Percentiles rank a stretch among this genome's conserved stretches.
These are phyloP conservation scores for Apostasia shenzhenica DNA, from an alignment of 106 monocot species.

Conservation along the genomic window DNA sequence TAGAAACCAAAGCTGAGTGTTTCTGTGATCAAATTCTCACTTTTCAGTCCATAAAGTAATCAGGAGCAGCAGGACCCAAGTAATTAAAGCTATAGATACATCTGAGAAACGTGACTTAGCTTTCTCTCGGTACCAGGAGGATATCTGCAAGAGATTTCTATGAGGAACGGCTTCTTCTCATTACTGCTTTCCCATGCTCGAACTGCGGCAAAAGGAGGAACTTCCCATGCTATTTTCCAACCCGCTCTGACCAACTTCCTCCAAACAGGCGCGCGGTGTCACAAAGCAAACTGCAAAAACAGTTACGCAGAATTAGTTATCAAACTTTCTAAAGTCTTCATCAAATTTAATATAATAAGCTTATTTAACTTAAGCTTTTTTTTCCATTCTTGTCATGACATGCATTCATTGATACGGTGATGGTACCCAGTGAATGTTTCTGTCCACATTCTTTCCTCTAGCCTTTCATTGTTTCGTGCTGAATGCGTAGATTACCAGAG, in stretches of 20 bases:
- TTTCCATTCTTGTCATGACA: constrained; percentile 49
- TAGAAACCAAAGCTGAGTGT: too few relatives aligned
- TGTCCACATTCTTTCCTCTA: constrained; percentile 30
- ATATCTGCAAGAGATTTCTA: constrained; percentile 51
- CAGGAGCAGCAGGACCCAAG: constrained; percentile 27
- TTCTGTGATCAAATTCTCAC: constrained; percentile 9
- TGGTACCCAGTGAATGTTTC: constrained; percentile 76
- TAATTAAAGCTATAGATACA: constrained; percentile 44
- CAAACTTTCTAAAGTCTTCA: neutral
- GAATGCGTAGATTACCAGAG: constrained; percentile 88
- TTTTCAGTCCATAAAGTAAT: constrained; percentile 52
- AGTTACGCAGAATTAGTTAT: neutral
- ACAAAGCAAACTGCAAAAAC: constrained; percentile 22
- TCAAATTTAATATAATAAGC: too few relatives aligned
- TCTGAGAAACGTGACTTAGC: constrained; percentile 51
- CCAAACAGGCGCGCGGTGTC: constrained; percentile 85
- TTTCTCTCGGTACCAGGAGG: constrained; percentile 75
- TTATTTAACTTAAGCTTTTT: too few relatives aligned
- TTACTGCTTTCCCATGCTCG: constrained; percentile 60
- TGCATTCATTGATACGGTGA: constrained; percentile 79
- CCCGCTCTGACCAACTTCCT: constrained; percentile 72
- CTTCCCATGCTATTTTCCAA: constrained; percentile 87
- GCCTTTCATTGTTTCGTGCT: constrained; percentile 39
- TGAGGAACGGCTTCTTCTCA: constrained; percentile 50
- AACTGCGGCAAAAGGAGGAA: constrained; percentile 74